These are phyloP conservation scores for Candida xiaguanensis DNA, from an alignment of 805 yeast species.

Conservation along the genomic window DNA sequence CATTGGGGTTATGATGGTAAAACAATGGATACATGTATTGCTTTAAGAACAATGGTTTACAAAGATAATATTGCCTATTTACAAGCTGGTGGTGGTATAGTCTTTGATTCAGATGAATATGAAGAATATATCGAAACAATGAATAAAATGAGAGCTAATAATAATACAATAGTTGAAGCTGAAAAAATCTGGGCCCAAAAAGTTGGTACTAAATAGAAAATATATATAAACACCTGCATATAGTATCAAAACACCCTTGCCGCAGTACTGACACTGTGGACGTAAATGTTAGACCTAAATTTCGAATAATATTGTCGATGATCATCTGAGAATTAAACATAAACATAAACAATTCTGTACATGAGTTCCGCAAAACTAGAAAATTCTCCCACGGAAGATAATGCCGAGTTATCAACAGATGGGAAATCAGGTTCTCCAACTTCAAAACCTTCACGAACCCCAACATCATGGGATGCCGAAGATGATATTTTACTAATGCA, in stretches of 20 bases:
- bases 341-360: background rate
- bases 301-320: constrained; percentile 4
- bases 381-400: background rate
- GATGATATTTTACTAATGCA: constrained; percentile 45
- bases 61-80: constrained; percentile 87
- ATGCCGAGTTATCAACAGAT: background rate
- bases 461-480: constrained; percentile 47
- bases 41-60: constrained; percentile 93
- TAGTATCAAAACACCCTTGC: background rate
- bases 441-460: constrained; percentile 29
- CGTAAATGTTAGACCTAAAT: background rate
- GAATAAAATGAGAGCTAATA: constrained; percentile 95
- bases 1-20: constrained; percentile 96
- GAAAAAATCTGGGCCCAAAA: constrained; percentile 70
- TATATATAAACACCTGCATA: background rate
- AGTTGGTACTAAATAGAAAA: constrained; percentile 15
- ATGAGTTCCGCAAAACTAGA: constrained; percentile 6
- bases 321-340: constrained; percentile 4
- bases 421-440: background rate
- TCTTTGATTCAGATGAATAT: constrained; percentile 87
- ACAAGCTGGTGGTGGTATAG: constrained; percentile 99
- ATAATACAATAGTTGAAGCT: constrained; percentile 86
- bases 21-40: constrained; percentile 96
- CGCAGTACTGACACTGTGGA: background rate
- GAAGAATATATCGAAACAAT: constrained; percentile 96